A percentile compares a stretch with the other conserved stretches of the same genome.
Conservation (phyloP, 2,329 filamentous ascomycete genomes). For the Xylariaceae sp. region DNA sequence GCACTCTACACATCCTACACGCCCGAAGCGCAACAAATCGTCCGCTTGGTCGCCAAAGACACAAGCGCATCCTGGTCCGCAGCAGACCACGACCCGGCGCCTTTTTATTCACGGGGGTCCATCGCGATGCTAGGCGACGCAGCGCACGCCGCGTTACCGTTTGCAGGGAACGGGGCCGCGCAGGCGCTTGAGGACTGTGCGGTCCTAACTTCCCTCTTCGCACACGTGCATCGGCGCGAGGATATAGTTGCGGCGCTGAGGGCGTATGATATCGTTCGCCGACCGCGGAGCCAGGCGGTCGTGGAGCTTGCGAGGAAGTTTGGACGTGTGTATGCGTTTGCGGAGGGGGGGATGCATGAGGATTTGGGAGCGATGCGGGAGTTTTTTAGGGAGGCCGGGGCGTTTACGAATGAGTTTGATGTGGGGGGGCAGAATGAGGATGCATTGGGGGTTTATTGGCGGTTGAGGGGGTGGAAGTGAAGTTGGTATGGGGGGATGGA, state of each 20-base stretch:
- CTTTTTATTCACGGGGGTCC: constrained; percentile 25
- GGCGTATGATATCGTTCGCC: constrained; percentile 25
- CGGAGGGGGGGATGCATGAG: constrained; percentile 30
- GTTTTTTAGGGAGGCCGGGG: constrained; percentile 28
- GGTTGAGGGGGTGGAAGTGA: no score
- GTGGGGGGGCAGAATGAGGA: constrained; percentile 28
- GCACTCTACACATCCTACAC: no score
- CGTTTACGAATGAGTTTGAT: constrained; percentile 32
- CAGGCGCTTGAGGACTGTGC: constrained; percentile 37
- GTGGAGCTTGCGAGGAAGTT: constrained; percentile 31
- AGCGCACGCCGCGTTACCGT: constrained; percentile 34
- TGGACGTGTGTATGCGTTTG: constrained; percentile 28
- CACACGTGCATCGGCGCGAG: constrained; percentile 1
- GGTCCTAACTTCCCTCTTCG: constrained; percentile 32
- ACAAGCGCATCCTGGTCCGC: constrained; percentile 32
- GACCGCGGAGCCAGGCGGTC: constrained; percentile 30
- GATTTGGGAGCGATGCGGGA: constrained; percentile 26
- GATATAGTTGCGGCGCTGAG: constrained; percentile 24
- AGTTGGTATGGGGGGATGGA: no score
- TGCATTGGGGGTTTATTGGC: constrained; percentile 11
- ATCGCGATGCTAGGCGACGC: constrained; percentile 34
- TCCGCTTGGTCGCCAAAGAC: constrained; percentile 29
- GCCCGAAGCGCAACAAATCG: constrained; percentile 27
- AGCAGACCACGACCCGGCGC: constrained; percentile 34
- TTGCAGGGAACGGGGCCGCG: constrained; percentile 34